phyloP scores from a whole-genome alignment of 768 basidiomycete genomes.

The Termitomyces heimii region DNA sequence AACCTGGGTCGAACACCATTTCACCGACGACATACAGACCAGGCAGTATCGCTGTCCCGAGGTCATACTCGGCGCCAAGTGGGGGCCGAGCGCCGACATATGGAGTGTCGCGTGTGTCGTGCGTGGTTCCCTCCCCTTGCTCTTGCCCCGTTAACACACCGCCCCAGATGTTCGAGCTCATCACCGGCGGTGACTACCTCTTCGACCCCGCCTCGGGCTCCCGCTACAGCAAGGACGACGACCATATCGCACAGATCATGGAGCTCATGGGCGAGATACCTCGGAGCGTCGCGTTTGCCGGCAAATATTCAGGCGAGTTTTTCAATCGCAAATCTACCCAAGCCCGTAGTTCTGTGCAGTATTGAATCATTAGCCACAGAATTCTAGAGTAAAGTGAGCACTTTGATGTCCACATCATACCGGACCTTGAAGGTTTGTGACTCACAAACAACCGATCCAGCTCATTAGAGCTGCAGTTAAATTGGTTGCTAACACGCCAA shows the following conservation, averaged over 20 bases:
- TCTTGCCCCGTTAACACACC: neutral
- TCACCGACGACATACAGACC: conserved; percentile 98
- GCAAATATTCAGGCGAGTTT: conserved; percentile 92
- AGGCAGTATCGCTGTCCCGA: conserved; percentile 97
- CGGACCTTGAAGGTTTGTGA: too few relatives aligned
- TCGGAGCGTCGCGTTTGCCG: conserved; percentile 73
- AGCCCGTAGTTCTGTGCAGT: conserved; percentile 51
- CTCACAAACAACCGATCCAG: conserved; percentile 50
- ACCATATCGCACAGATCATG: conserved; percentile 97
- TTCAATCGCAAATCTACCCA: conserved; percentile 85
- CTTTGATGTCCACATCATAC: neutral
- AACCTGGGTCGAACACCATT: conserved; percentile 92
- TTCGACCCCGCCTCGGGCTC: conserved; percentile 96
- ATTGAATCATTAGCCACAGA: conserved; percentile 48
- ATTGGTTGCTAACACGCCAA: conserved; percentile 49
- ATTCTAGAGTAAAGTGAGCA: conserved; percentile 28
- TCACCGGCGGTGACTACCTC: conserved; percentile 95
- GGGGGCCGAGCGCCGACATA: conserved; percentile 93
- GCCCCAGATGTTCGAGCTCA: conserved; percentile 82
- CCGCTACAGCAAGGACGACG: conserved; percentile 94
- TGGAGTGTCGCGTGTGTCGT: conserved; percentile 97
- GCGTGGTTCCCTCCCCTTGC: conserved; percentile 23
- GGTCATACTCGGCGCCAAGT: conserved; percentile 93
- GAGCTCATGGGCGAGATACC: conserved; percentile 93
- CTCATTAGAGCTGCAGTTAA: conserved; percentile 37